These are phyloP conservation scores for Onygenales sp. DNA, from an alignment of 2,329 filamentous ascomycete genomes.

Conservation along the genomic window DNA sequence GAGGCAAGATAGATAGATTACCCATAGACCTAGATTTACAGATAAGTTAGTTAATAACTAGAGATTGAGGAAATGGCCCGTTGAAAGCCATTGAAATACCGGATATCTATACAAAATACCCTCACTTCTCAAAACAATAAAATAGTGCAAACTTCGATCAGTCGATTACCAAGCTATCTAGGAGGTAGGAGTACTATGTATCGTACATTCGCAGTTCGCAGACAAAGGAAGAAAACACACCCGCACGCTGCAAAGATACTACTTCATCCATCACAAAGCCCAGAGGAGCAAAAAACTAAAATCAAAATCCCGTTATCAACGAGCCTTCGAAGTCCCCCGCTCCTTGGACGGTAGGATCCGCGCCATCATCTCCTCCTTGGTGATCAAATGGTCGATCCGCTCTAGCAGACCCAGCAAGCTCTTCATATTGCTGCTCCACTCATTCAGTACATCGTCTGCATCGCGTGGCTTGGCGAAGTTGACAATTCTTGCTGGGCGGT, in stretches of 20 bases:
- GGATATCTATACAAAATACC: neutral
- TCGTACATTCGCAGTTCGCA: slow-evolving; percentile 3
- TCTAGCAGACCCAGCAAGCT: slow-evolving; percentile 74
- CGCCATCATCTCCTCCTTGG: slow-evolving; percentile 99
- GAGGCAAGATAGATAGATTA: no score
- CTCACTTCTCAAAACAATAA: neutral
- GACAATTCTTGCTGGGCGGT: slow-evolving; percentile 82
- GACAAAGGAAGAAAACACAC: neutral
- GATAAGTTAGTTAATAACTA: neutral
- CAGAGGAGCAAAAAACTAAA: neutral
- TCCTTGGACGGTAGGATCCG: slow-evolving; percentile 63
- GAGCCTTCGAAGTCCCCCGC: slow-evolving; percentile 25
- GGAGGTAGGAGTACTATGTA: neutral
- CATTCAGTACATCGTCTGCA: slow-evolving; percentile 91
- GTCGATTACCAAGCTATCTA: neutral
- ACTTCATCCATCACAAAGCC: neutral
- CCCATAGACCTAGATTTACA: neutral
- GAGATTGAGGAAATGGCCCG: neutral
- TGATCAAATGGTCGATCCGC: slow-evolving; percentile 94
- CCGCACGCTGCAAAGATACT: neutral
- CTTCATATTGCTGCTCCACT: slow-evolving; percentile 99
- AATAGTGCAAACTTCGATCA: neutral
- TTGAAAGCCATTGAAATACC: no score
- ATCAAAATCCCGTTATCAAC: slow-evolving; percentile 13
- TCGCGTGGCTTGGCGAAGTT: slow-evolving; percentile 92